Percentiles rank a stretch among this genome's conserved stretches.
These are phyloP conservation scores for Verticillium klebahnii DNA, from an alignment of 2,329 filamentous ascomycete genomes.

Conservation along the genomic window DNA sequence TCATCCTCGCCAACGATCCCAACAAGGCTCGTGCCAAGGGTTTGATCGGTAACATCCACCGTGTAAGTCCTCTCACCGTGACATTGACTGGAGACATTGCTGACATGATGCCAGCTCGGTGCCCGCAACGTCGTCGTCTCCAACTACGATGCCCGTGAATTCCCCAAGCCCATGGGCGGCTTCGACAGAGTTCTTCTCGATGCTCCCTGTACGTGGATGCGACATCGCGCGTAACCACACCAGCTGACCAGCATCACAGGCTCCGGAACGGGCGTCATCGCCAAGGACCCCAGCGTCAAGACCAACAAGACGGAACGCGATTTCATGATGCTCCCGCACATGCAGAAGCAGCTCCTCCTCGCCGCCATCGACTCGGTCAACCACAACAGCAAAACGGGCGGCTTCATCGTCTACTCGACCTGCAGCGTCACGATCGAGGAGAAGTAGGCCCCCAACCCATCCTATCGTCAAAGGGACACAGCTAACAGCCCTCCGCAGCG, in stretches of 20 bases:
- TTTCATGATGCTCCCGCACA: constrained; percentile 86
- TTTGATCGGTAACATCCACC: constrained; percentile 96
- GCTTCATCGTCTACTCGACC: constrained; percentile 94
- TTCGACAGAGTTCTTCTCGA: constrained; percentile 94
- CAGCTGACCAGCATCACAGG: constrained; percentile 48
- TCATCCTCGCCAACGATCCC: constrained; percentile 93
- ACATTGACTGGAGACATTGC: background rate
- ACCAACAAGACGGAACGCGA: constrained; percentile 97
- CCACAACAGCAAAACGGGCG: constrained; percentile 85
- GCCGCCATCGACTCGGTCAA: constrained; percentile 94
- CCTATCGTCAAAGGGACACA: background rate
- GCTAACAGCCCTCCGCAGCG: constrained; percentile 43
- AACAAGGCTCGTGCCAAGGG: constrained; percentile 92
- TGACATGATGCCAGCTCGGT: background rate
- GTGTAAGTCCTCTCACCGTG: constrained; percentile 42
- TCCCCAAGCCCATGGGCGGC: constrained; percentile 89
- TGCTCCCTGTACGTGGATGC: constrained; percentile 43
- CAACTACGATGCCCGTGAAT: constrained; percentile 91
- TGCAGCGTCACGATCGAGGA: constrained; percentile 94
- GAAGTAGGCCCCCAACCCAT: constrained; percentile 24
- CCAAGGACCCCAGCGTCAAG: constrained; percentile 95
- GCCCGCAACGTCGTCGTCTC: constrained; percentile 78
- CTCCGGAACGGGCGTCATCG: constrained; percentile 94
- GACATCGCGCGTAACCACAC: background rate
- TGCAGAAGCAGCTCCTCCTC: constrained; percentile 90